Evolutionary conservation across 2,329 filamentous ascomycete species (phyloP), one percentile per base, ranked within the genome.

Genomic region (Ophiostoma tasmaniense): DNA sequence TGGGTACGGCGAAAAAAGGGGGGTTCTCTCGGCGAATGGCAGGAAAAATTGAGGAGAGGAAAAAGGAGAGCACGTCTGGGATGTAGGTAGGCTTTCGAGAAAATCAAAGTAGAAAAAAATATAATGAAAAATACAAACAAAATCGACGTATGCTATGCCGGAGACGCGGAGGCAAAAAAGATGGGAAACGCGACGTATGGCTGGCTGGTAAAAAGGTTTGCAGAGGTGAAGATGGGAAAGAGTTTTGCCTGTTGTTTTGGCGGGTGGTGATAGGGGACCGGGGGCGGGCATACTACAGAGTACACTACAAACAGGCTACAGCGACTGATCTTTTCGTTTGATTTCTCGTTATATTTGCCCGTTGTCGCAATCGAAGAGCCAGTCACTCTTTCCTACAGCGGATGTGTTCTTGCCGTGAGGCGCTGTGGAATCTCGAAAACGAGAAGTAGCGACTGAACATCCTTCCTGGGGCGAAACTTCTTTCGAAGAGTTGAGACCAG

Each of bases 1-100:
- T 37, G 64, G 64, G 10, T 39, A 65, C 37, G 64, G 64, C 64
- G 37, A 65, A 65, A 65, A 65, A 65, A 39, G 61, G 64, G 64
- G 61, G 64, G 64, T 22, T 42, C 35, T 65, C 33, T 65, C 13
- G 64, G 33, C n/a, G n/a, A 42, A 28, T 17, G 33, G 35, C 35
- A 64, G 33, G 35, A 65, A 39, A 25, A 39, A 28, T 25, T 17
- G 22, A 39, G 20, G 25, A 65, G 22, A 65, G 22, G 20, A 22
- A 65, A 65, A 65, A 65, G 37, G 33, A 25, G 35, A 35, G 22
- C 1, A 45, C 37, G 62, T 28, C 50, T n/a, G n/a, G 50, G 50
- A 13, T 59, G 25, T 13, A 22, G 25, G 25, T 13, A 22, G 25
- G 55, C 14, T 61, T 3, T 28, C 22, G 14, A 10, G 33, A 8